These are phyloP conservation scores for Aspergillus fumigatus DNA, from an alignment of 2,329 filamentous ascomycete species.

Conservation along the genomic window DNA sequence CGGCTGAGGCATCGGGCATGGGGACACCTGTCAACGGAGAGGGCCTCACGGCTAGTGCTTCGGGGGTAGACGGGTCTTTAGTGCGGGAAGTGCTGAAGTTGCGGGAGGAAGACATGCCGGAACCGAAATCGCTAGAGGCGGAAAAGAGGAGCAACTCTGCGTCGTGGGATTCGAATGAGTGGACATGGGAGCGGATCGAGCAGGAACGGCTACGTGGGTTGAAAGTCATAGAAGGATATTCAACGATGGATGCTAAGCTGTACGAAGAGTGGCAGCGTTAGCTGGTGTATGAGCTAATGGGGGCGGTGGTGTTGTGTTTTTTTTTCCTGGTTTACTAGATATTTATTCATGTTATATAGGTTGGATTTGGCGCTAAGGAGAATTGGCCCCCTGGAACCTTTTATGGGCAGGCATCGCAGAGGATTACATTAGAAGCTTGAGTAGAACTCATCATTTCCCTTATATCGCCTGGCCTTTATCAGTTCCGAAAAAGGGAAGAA, in stretches of 20 bases:
- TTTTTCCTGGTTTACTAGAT: background rate
- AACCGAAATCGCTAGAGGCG: slow-evolving; percentile 24
- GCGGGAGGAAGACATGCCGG: slow-evolving; percentile 26
- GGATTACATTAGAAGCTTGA: too few relatives aligned
- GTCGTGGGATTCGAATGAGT: slow-evolving; percentile 39
- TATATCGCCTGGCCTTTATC: too few relatives aligned
- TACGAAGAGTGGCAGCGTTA: slow-evolving; percentile 43
- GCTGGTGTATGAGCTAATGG: background rate
- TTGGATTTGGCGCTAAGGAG: background rate
- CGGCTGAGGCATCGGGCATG: slow-evolving; percentile 25
- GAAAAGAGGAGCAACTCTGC: slow-evolving; percentile 28
- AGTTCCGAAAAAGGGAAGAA: too few relatives aligned
- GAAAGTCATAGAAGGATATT: slow-evolving; percentile 52
- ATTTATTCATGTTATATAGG: background rate
- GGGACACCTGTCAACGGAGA: slow-evolving; percentile 30
- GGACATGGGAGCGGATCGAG: slow-evolving; percentile 60
- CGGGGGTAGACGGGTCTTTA: slow-evolving; percentile 32
- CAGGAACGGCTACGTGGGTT: slow-evolving; percentile 53
- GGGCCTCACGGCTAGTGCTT: slow-evolving; percentile 27
- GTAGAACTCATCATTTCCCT: too few relatives aligned
- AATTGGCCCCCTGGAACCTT: background rate
- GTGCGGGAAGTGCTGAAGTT: slow-evolving; percentile 35
- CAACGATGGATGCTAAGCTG: slow-evolving; percentile 48
- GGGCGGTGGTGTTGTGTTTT: background rate
- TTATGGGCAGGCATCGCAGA: too few relatives aligned